These are phyloP conservation scores for Phascolomyces articulosus DNA, from an alignment of 371 early-diverging fungal species.

Conservation along the genomic window DNA sequence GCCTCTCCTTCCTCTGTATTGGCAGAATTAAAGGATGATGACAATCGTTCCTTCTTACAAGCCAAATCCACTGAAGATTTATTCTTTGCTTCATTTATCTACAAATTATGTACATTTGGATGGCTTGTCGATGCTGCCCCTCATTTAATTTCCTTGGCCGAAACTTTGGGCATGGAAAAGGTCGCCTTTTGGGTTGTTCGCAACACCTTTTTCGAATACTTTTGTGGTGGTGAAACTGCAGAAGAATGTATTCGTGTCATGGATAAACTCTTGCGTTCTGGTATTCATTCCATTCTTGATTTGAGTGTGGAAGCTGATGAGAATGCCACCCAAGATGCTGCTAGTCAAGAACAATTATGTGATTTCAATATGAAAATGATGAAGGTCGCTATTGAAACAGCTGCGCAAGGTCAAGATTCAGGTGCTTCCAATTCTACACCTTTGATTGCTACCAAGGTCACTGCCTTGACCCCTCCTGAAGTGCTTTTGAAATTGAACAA, in stretches of 20 bases:
- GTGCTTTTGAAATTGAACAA: slow-evolving; percentile 76
- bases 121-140: slow-evolving; percentile 48
- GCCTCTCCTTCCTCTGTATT: slow-evolving; percentile 27
- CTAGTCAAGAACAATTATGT: slow-evolving; percentile 32
- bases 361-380: slow-evolving; percentile 63
- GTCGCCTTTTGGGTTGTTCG: slow-evolving; percentile 74
- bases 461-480: slow-evolving; percentile 81
- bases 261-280: slow-evolving; percentile 63
- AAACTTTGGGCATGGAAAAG: slow-evolving; percentile 57
- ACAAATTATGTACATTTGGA: slow-evolving; percentile 38
- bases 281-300: slow-evolving; percentile 90
- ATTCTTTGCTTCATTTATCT: slow-evolving; percentile 34
- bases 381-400: slow-evolving; percentile 60
- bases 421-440: slow-evolving; percentile 29
- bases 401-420: slow-evolving; percentile 23
- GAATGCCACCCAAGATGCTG: slow-evolving; percentile 26
- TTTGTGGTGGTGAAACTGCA: slow-evolving; percentile 93
- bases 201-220: slow-evolving; percentile 88
- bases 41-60: slow-evolving; percentile 53
- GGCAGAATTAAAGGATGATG: slow-evolving; percentile 36
- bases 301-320: slow-evolving; percentile 88
- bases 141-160: slow-evolving; percentile 55
- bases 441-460: slow-evolving; percentile 90
- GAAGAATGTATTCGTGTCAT: slow-evolving; percentile 87
- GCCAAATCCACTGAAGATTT: slow-evolving; percentile 49